phyloP scores from a whole-genome alignment of 2,329 filamentous ascomycete genomes.

The Hymenoscyphus infarciens region DNA sequence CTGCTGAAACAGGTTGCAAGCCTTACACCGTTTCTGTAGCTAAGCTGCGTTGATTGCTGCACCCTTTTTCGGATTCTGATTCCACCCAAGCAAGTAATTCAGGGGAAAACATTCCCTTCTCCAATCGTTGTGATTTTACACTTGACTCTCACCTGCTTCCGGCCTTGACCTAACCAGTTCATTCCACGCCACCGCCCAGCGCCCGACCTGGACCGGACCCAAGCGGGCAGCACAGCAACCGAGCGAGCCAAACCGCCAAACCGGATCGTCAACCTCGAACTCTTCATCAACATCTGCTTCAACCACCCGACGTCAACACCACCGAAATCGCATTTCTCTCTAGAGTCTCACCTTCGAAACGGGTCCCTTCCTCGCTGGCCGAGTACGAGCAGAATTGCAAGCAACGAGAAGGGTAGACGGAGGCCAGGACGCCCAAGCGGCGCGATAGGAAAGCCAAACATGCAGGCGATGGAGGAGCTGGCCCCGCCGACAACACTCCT shows the following conservation, averaged over 20 bases:
- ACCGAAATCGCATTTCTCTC: background rate
- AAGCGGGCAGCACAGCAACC: too few species aligned
- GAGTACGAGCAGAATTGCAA: slow-evolving; percentile 20
- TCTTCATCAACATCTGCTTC: slow-evolving; percentile 1
- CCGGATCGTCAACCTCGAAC: background rate
- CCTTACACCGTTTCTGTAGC: background rate
- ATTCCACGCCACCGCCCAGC: background rate
- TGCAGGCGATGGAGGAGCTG: slow-evolving; percentile 17
- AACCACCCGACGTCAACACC: slow-evolving; percentile 9
- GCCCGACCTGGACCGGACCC: background rate
- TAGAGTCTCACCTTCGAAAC: slow-evolving; percentile 7
- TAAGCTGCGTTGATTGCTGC: background rate
- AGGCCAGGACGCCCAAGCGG: slow-evolving; percentile 3
- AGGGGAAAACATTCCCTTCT: background rate
- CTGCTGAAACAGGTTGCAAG: background rate
- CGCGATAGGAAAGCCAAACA: slow-evolving; percentile 17
- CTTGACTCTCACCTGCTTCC: background rate
- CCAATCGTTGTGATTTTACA: background rate
- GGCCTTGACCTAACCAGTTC: background rate
- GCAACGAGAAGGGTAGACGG: slow-evolving; percentile 1
- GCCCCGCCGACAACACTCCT: slow-evolving; percentile 21
- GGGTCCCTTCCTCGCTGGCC: slow-evolving; percentile 23
- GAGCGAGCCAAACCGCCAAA: background rate
- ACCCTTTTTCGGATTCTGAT: background rate
- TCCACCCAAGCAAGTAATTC: background rate